phyloP scores from a whole-genome alignment of 306 rosid genomes.

The Prunus campanulata region DNA sequence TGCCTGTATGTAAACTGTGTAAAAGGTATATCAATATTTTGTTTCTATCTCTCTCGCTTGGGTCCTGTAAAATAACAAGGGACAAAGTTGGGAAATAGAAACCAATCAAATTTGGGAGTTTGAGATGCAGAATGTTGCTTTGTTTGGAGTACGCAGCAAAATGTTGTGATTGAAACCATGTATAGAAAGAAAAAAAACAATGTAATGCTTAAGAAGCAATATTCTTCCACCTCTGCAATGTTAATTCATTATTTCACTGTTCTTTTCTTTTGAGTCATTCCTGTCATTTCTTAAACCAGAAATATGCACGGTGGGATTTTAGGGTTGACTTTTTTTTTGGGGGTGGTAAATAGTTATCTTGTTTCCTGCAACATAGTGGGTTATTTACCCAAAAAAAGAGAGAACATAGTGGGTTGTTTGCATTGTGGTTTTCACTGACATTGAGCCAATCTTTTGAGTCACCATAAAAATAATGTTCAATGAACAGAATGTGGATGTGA shows the following conservation, averaged over 20 bases:
- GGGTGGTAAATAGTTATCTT: no score
- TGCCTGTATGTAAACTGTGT: constrained; percentile 66
- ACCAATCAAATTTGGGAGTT: constrained; percentile 29
- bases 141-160: constrained; percentile 38
- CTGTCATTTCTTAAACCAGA: not conserved
- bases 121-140: constrained; percentile 41
- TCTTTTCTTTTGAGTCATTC: not conserved
- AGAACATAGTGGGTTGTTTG: no score
- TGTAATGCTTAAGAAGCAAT: constrained; percentile 23
- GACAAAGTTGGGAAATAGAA: constrained; percentile 29
- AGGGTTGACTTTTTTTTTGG: no score
- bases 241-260: not conserved
- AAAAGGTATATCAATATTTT: constrained; percentile 58
- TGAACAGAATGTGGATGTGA: no score
- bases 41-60: constrained; percentile 35
- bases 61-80: constrained; percentile 61
- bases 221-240: not conserved
- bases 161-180: constrained; percentile 33
- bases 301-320: no score
- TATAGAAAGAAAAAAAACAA: constrained; percentile 6
- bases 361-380: no score
- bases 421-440: no score
- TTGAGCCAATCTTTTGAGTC: no score
- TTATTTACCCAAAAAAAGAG: no score
- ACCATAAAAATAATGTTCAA: no score